Percentiles rank a stretch among this genome's conserved stretches.
Evolutionary conservation across 2,329 filamentous ascomycete species (phyloP).

Genomic region (Penicillium sp.): DNA sequence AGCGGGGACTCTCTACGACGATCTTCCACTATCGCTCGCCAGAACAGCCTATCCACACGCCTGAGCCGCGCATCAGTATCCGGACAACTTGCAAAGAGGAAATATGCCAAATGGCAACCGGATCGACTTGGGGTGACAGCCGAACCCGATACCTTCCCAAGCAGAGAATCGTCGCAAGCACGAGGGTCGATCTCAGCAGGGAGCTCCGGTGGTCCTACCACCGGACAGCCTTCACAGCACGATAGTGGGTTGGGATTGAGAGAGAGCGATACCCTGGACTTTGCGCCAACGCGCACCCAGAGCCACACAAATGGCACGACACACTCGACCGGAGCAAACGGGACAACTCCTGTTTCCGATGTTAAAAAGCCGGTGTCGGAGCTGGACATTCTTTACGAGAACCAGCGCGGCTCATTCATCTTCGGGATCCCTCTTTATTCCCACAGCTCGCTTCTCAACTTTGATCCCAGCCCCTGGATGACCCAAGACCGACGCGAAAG

Average conservation of each 20-base stretch:
- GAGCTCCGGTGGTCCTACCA: conserved; percentile 17
- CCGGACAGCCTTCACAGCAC: conserved; percentile 1
- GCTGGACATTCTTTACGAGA: conserved; percentile 92
- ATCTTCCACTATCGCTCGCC: conserved; percentile 25
- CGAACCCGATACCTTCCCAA: conserved; percentile 20
- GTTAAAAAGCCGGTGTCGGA: conserved; percentile 46
- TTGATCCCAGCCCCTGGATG: conserved; percentile 88
- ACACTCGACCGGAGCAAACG: conserved; percentile 2
- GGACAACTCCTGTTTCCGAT: conserved; percentile 13
- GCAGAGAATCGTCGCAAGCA: conserved; percentile 24
- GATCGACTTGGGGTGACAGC: conserved; percentile 56
- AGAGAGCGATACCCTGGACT: conserved; percentile 22
- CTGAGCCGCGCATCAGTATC: conserved; percentile 42
- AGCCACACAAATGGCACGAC: conserved; percentile 13
- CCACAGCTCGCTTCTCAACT: conserved; percentile 76
- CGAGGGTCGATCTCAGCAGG: conserved; percentile 23
- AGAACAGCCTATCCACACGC: conserved; percentile 32
- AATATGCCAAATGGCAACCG: conserved; percentile 58
- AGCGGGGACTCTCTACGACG: conserved; percentile 27
- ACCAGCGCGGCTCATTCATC: conserved; percentile 86
- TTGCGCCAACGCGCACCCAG: conserved; percentile 12
- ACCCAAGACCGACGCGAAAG: conserved; percentile 64
- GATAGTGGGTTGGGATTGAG: conserved; percentile 6
- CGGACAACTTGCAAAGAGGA: conserved; percentile 45
- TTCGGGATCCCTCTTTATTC: conserved; percentile 93